A percentile compares a stretch with the other conserved stretches of the same genome.
Evolutionary conservation across 306 rosid genomes (phyloP).

Genomic region (Medicago arabica): DNA sequence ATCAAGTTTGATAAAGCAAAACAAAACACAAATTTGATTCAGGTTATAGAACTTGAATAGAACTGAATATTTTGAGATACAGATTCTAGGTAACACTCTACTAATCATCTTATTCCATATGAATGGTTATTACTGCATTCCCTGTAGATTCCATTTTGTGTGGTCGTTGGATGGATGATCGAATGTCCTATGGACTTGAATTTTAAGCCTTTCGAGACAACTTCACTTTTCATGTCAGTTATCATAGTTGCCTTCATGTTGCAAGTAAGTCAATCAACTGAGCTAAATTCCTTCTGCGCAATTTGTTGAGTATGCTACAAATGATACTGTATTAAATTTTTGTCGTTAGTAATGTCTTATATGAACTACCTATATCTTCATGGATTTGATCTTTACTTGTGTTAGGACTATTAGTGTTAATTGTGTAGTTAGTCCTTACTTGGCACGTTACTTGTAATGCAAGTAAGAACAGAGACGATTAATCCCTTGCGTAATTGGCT

Average conservation of each 20-base stretch:
- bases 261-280: constrained; percentile 51
- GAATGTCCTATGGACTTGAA: constrained; percentile 72
- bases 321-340: not conserved
- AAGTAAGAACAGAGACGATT: too few relatives aligned
- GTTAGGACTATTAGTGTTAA: too few relatives aligned
- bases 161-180: constrained; percentile 69
- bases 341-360: too few relatives aligned
- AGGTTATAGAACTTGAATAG: not conserved
- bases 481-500: too few relatives aligned
- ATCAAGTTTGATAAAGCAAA: not conserved
- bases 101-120: not conserved
- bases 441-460: too few relatives aligned
- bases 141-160: constrained; percentile 75
- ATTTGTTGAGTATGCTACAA: not conserved
- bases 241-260: constrained; percentile 69
- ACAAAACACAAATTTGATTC: not conserved
- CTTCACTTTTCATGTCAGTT: constrained; percentile 66
- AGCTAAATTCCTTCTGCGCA: not conserved
- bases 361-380: not conserved
- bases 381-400: not conserved
- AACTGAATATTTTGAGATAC: not conserved
- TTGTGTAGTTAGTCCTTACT: too few relatives aligned
- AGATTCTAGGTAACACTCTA: not conserved
- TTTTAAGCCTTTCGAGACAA: constrained; percentile 73
- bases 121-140: constrained; percentile 4